Evolutionary conservation across 805 yeast species (phyloP).

Genomic region (Myxozyma mucilagina): DNA sequence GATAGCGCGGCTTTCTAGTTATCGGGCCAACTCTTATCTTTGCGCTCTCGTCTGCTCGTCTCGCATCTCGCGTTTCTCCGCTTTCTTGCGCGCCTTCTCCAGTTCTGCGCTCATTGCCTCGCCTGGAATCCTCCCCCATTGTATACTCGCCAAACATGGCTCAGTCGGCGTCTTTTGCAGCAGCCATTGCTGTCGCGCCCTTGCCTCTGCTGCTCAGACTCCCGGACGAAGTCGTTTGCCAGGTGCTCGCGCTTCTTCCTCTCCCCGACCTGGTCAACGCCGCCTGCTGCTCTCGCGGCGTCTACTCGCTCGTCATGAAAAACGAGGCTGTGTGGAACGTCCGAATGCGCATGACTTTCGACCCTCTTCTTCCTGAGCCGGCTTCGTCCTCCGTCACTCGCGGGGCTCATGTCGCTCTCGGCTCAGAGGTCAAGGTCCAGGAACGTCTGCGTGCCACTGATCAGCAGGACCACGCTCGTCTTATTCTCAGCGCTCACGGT

Average conservation of each 20-base stretch:
- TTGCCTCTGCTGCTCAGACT: constrained; percentile 13
- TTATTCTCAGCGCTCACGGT: constrained; percentile 13
- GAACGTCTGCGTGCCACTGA: constrained; percentile 15
- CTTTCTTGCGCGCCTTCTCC: too few species aligned
- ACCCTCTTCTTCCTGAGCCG: constrained; percentile 9
- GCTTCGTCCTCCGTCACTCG: constrained; percentile 4
- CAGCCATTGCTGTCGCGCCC: neutral
- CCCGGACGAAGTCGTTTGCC: constrained; percentile 23
- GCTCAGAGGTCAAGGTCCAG: constrained; percentile 13
- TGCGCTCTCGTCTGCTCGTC: neutral
- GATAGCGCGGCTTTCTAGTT: too few species aligned
- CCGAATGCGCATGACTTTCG: constrained; percentile 15
- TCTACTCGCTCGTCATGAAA: constrained; percentile 12
- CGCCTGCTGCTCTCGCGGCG: constrained; percentile 15
- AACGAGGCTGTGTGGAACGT: constrained; percentile 24
- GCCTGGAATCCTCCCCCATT: too few species aligned
- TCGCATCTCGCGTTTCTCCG: neutral
- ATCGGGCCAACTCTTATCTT: too few species aligned
- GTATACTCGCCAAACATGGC: neutral
- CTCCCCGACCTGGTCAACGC: constrained; percentile 21
- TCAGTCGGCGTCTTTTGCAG: neutral
- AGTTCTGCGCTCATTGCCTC: too few species aligned
- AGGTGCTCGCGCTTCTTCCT: constrained; percentile 12
- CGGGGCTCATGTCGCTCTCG: constrained; percentile 8
- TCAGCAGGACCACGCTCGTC: constrained; percentile 14